Evolutionary conservation across 2,329 filamentous ascomycete species (phyloP).

Genomic region (Rhynchosporium agropyri): DNA sequence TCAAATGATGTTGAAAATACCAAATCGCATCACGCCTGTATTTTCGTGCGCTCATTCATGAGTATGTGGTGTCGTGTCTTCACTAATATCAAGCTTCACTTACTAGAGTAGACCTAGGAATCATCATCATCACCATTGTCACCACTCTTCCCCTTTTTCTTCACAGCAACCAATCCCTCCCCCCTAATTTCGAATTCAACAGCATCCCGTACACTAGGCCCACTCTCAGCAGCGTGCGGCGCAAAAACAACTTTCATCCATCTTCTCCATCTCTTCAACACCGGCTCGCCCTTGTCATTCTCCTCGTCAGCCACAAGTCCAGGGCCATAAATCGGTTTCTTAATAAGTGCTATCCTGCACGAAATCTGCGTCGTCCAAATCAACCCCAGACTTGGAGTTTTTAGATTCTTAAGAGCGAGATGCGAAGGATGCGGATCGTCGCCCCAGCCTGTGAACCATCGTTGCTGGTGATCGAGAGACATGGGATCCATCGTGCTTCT

Average conservation of each 20-base stretch:
- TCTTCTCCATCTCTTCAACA: slow-evolving; percentile 65
- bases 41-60: background rate
- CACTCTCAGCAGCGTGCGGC: slow-evolving; percentile 65
- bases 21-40: background rate
- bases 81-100: background rate
- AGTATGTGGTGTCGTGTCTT: slow-evolving; percentile 1
- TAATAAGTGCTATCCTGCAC: slow-evolving; percentile 78
- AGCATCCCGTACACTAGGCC: slow-evolving; percentile 52
- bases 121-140: slow-evolving; percentile 24
- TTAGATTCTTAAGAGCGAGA: slow-evolving; percentile 53
- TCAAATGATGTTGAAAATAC: too few relatives aligned
- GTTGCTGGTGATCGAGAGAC: slow-evolving; percentile 83
- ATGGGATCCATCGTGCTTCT: slow-evolving; percentile 56
- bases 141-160: slow-evolving; percentile 17
- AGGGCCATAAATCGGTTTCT: slow-evolving; percentile 57
- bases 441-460: slow-evolving; percentile 96
- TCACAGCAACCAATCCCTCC: slow-evolving; percentile 56
- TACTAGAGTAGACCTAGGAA: background rate
- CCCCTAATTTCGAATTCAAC: slow-evolving; percentile 76
- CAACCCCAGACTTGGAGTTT: slow-evolving; percentile 84
- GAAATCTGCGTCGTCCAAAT: slow-evolving; percentile 92
- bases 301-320: slow-evolving; percentile 43
- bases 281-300: slow-evolving; percentile 49
- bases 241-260: slow-evolving; percentile 92
- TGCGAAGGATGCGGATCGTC: slow-evolving; percentile 55